A percentile compares a stretch with the other conserved stretches of the same genome.
phyloP scores from a whole-genome alignment of 257 asterid genomes.

The Lycium ferocissimum region DNA sequence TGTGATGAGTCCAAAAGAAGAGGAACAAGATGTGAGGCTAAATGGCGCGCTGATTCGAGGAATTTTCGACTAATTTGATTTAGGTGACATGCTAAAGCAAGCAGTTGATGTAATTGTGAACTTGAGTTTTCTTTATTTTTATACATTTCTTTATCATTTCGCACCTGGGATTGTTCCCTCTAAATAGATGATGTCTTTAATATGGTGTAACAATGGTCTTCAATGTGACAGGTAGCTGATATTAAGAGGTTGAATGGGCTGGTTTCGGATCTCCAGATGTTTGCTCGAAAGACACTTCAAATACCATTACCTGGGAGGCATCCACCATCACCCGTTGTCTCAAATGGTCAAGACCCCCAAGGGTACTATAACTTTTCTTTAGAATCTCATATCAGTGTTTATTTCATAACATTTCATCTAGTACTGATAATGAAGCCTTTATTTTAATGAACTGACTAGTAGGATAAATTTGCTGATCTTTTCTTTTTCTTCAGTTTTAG shows the following conservation, averaged over 20 bases:
- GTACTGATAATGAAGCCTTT: not conserved
- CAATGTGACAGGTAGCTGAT: conserved; percentile 69
- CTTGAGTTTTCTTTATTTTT: not conserved
- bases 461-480: not conserved
- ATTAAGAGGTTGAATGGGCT: conserved; percentile 85
- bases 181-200: not conserved
- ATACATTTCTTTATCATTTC: not conserved
- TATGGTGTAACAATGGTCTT: not conserved
- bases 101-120: conserved; percentile 7
- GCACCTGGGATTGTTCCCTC: not conserved
- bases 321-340: conserved; percentile 70
- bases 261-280: conserved; percentile 91
- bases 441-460: not conserved
- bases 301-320: conserved; percentile 93
- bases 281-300: conserved; percentile 84
- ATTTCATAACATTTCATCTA: not conserved
- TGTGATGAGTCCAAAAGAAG: not conserved
- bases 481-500: conserved; percentile 16
- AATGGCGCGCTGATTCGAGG: not conserved
- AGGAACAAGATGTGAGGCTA: not conserved
- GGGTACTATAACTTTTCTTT: conserved; percentile 44
- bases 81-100: conserved; percentile 17
- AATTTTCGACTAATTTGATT: not conserved
- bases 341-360: conserved; percentile 52
- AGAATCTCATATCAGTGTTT: conserved; percentile 3